A percentile compares a stretch with the other conserved stretches of the same genome.
Conservation (phyloP, 2,329 filamentous ascomycete genomes). For the Escovopsis sp. region DNA sequence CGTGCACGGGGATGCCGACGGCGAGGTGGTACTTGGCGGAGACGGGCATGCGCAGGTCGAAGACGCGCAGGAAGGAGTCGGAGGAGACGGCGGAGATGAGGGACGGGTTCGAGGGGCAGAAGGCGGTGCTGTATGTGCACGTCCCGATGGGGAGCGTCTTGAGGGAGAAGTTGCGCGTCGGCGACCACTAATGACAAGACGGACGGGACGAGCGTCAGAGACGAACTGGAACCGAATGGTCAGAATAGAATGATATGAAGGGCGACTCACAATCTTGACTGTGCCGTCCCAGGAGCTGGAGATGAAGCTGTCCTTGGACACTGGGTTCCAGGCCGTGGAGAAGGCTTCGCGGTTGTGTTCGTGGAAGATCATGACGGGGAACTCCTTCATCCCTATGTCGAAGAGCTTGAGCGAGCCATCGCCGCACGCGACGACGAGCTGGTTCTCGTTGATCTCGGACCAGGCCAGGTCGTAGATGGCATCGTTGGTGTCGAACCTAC, state of each 20-base stretch:
- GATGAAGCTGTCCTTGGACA: constrained; percentile 79
- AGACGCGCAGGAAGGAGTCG: constrained; percentile 79
- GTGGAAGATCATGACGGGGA: constrained; percentile 81
- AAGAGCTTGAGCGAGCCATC: constrained; percentile 94
- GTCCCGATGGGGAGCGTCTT: constrained; percentile 79
- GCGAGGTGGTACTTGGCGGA: constrained; percentile 80
- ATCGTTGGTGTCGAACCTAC: constrained; percentile 90
- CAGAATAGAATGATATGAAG: too few relatives aligned
- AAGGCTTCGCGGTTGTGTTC: constrained; percentile 92
- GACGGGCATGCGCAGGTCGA: constrained; percentile 77
- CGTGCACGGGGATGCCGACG: constrained; percentile 70
- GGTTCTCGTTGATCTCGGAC: constrained; percentile 94
- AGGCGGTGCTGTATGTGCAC: constrained; percentile 88
- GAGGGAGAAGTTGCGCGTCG: constrained; percentile 57
- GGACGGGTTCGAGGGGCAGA: constrained; percentile 75
- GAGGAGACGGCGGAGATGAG: constrained; percentile 78
- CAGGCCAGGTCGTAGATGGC: constrained; percentile 88
- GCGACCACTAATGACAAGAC: constrained; percentile 67
- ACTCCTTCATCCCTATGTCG: constrained; percentile 66
- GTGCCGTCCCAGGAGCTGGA: constrained; percentile 94
- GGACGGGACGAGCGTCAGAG: background rate
- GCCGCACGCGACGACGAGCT: constrained; percentile 75
- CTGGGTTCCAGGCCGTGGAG: constrained; percentile 80
- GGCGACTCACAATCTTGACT: constrained; percentile 57
- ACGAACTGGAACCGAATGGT: constrained; percentile 1